phyloP scores from a whole-genome alignment of 768 basidiomycete genomes.

The Butyriboletus loyo region DNA sequence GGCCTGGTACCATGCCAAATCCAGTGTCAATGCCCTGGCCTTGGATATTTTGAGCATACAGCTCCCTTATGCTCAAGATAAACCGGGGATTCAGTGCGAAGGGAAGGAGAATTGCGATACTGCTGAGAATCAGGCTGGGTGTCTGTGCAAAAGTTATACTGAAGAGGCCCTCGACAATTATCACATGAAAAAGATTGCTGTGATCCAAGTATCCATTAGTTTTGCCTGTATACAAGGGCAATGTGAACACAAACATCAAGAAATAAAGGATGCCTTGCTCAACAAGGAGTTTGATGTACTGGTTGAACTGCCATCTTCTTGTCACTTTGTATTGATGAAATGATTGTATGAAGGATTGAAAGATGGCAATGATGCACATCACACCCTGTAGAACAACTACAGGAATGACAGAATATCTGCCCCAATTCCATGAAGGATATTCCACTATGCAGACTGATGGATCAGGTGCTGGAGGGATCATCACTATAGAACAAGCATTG shows the following conservation, averaged over 20 bases:
- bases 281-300: constrained; percentile 5
- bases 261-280: constrained; percentile 11
- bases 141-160: background rate
- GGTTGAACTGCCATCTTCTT: constrained; percentile 4
- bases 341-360: background rate
- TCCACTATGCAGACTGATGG: constrained; percentile 1
- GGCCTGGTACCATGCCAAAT: background rate
- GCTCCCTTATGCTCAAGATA: constrained; percentile 4
- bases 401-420: constrained; percentile 1
- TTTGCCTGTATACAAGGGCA: too few species aligned
- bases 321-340: background rate
- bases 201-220: background rate
- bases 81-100: constrained; percentile 5
- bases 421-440: constrained; percentile 7
- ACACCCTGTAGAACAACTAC: background rate
- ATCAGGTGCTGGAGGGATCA: background rate
- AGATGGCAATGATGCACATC: constrained; percentile 6
- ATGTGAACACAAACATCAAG: background rate
- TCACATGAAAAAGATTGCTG: constrained; percentile 1
- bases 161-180: background rate
- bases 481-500: background rate
- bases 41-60: background rate
- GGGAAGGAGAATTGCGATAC: background rate
- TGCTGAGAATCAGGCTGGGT: background rate
- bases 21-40: background rate